Evolutionary conservation across 1,284 basidiomycete genomes (phyloP).

Genomic region (Kalmanozyma brasiliensis): DNA sequence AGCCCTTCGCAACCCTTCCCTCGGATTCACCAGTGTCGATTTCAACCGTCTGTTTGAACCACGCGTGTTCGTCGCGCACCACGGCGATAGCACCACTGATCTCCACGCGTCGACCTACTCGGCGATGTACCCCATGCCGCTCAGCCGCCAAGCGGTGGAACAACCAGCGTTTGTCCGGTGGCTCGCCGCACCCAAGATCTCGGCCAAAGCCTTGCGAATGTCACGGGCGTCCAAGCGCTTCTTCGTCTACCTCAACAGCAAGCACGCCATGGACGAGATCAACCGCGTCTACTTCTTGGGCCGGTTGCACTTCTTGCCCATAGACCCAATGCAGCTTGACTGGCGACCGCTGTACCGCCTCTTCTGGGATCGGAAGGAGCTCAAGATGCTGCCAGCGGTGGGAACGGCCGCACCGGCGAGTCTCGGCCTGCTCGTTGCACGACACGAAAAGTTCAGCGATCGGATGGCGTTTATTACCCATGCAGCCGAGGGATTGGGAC

Average conservation of each 20-base stretch:
- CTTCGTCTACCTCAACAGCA: constrained; percentile 4
- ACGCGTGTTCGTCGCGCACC: neutral
- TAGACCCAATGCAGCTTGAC: neutral
- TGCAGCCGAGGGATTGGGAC: neutral
- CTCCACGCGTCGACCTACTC: neutral
- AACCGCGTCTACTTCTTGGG: constrained; percentile 5
- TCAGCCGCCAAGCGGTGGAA: too few relatives aligned
- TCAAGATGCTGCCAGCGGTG: constrained; percentile 4
- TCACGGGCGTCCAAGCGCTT: too few relatives aligned
- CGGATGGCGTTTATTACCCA: neutral
- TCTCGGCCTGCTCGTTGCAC: neutral
- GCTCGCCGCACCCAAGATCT: too few relatives aligned
- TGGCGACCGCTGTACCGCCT: neutral
- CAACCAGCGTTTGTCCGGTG: too few relatives aligned
- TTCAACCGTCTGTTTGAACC: neutral
- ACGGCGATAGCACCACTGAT: neutral
- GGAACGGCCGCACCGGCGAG: too few relatives aligned
- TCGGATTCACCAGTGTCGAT: neutral
- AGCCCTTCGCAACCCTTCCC: neutral
- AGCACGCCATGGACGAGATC: constrained; percentile 5
- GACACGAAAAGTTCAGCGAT: neutral
- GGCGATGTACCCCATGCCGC: too few relatives aligned
- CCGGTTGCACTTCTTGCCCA: constrained; percentile 6
- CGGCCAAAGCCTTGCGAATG: too few relatives aligned
- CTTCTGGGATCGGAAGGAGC: neutral